phyloP scores from a whole-genome alignment of 2,329 filamentous ascomycete genomes.

The Didymella arachidicola region DNA sequence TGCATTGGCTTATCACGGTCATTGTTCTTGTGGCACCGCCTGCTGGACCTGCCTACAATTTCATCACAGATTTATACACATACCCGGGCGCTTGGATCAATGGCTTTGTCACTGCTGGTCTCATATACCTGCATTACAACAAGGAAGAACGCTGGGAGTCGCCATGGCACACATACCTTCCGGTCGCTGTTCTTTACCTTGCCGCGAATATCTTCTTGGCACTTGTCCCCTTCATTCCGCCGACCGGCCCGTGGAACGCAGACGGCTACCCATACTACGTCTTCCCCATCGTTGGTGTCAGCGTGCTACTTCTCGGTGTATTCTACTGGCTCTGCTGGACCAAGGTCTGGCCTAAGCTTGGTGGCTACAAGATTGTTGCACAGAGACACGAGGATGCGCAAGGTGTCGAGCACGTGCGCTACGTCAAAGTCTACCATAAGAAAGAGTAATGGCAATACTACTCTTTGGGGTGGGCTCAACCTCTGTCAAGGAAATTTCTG shows the following conservation, averaged over 20 bases:
- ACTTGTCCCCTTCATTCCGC: conserved; percentile 54
- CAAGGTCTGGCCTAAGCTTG: conserved; percentile 35
- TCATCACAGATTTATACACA: conserved; percentile 63
- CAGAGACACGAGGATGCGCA: conserved; percentile 39
- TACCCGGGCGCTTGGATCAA: conserved; percentile 51
- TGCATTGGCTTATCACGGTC: conserved; percentile 71
- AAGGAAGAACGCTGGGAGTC: conserved; percentile 47
- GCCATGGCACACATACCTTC: conserved; percentile 50
- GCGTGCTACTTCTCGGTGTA: conserved; percentile 49
- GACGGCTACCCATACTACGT: conserved; percentile 56
- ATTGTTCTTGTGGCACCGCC: conserved; percentile 72
- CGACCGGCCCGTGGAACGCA: conserved; percentile 52
- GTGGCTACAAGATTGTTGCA: conserved; percentile 44
- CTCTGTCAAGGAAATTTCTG: not conserved
- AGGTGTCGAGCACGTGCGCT: conserved; percentile 43
- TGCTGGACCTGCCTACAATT: conserved; percentile 73
- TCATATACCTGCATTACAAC: conserved; percentile 47
- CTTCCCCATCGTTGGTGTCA: conserved; percentile 54
- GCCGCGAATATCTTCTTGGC: conserved; percentile 54
- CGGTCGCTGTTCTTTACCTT: conserved; percentile 50
- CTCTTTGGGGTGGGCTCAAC: not conserved
- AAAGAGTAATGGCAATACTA: conserved; percentile 17
- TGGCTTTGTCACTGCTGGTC: conserved; percentile 46
- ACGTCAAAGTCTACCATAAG: conserved; percentile 46
- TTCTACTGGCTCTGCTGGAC: conserved; percentile 46